Base-by-base conservation (phyloP, 257 asterid genomes). In the Solanum megistacrolobum region DNA sequence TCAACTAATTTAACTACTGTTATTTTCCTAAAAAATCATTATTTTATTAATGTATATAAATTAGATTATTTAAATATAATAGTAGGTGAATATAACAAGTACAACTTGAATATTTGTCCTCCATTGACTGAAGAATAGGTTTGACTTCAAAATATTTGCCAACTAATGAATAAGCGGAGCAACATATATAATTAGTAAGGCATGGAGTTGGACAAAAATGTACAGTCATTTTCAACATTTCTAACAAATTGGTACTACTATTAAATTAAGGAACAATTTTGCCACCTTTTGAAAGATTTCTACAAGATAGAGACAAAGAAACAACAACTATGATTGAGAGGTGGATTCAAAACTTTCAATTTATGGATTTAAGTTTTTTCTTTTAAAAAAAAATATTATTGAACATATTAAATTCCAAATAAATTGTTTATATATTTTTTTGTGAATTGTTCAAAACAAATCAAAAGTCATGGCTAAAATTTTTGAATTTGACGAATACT, bases 121-220 rank as follows among this genome's bases (percentile, higher is more conserved):
- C 43, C 29, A 31, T 48, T 82, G 20, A 52, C 43, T 31, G 43
- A 69, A 82, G 41, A 34, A n/a, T 39, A n/a, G 71, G 84, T 87
- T 73, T 74, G 91, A 83, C 91, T 32, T 60, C 32, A 38, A 35
- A 60, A 60, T 21, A 68, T 20, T 43, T 23, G 81, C 83, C 86
- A 36, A 72, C 78, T 83, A 86, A 83, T 21, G 52, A 74, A 74
- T 90, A 90, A 86, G 91, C 87, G 69, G 87, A 83, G 23, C 83
- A 83, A 48, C 90, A 21, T 91, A 88, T 89, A 88, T 78, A 73
- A 29, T 68, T 48, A 75, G 84, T 23, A 79, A 72, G 34, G 41
- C 20, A 18, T 20, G 8, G 27, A 79, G 41, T 43, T 81, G 68
- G 69, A 18, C 62, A 20, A 82, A 16, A 43, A 23, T 79, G 16